A percentile compares a stretch with the other conserved stretches of the same genome.
phyloP scores from a whole-genome alignment of 2,329 filamentous ascomycete genomes.

The Thyridium curvatum region DNA sequence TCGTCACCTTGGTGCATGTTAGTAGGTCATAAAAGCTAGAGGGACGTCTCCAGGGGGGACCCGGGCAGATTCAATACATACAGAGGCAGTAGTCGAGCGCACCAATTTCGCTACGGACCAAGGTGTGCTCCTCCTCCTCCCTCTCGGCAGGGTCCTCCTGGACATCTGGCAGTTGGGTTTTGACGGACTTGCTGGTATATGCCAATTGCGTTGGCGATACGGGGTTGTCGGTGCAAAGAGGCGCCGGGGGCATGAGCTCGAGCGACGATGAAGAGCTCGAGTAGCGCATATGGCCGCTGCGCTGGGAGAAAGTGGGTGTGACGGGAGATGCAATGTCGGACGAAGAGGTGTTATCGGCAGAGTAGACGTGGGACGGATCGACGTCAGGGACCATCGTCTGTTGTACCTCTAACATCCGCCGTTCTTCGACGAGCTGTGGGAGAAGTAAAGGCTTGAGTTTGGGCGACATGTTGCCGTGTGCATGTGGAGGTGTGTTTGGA shows the following conservation, averaged over 20 bases:
- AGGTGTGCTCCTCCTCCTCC: constrained; percentile 51
- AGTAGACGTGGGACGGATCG: constrained; percentile 33
- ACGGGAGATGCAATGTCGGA: constrained; percentile 63
- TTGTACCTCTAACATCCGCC: constrained; percentile 33
- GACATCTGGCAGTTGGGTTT: constrained; percentile 70
- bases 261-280: constrained; percentile 75
- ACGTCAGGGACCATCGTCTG: constrained; percentile 13
- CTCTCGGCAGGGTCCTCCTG: constrained; percentile 74
- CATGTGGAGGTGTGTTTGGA: too few relatives aligned
- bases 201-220: constrained; percentile 47
- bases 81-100: constrained; percentile 64
- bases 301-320: constrained; percentile 60
- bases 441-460: constrained; percentile 47
- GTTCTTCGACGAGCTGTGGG: constrained; percentile 46
- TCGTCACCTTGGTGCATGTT: constrained; percentile 45
- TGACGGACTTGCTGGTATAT: constrained; percentile 35
- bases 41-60: neutral
- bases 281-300: constrained; percentile 45
- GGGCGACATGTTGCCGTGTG: constrained; percentile 31
- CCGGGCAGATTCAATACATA: constrained; percentile 39
- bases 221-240: constrained; percentile 36
- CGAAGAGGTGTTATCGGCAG: constrained; percentile 47
- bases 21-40: too few relatives aligned
- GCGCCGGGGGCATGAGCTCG: constrained; percentile 44
- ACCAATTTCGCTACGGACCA: constrained; percentile 37